A percentile compares a stretch with the other conserved stretches of the same genome.
These are phyloP conservation scores for Diaporthe longicolla DNA, from an alignment of 2,329 filamentous ascomycete species.

Conservation along the genomic window DNA sequence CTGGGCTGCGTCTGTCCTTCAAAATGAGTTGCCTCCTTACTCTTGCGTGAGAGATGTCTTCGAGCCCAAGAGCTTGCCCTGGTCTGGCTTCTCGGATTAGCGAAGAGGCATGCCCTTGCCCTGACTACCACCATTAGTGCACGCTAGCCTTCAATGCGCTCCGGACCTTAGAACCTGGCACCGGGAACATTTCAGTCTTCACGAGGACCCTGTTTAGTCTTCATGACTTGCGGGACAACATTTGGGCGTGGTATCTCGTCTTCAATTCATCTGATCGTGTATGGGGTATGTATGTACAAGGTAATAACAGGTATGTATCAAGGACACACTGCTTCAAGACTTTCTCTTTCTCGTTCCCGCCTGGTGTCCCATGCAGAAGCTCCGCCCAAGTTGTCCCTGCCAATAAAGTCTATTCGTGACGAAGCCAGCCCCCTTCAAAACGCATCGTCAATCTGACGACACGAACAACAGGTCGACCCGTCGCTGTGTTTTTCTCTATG, in stretches of 20 bases:
- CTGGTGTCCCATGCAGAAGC: constrained; percentile 22
- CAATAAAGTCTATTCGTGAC: constrained; percentile 28
- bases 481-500: constrained; percentile 27
- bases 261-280: constrained; percentile 39
- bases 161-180: not conserved
- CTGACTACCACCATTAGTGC: no score
- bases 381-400: constrained; percentile 7
- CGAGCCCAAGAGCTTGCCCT: not conserved
- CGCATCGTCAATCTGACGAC: constrained; percentile 9
- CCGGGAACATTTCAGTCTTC: not conserved
- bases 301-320: constrained; percentile 36
- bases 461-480: not conserved
- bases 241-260: constrained; percentile 30
- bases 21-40: not conserved
- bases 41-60: not conserved
- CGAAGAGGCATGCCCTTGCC: no score
- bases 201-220: no score
- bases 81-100: not conserved
- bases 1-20: not conserved
- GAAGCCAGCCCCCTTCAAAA: not conserved
- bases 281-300: constrained; percentile 38
- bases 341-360: constrained; percentile 16
- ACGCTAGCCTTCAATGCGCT: no score
- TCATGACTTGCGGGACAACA: not conserved
- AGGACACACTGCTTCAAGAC: constrained; percentile 25